A percentile compares a stretch with the other conserved stretches of the same genome.
Conservation (phyloP, 306 rosid species). For the Vigna angularis region DNA sequence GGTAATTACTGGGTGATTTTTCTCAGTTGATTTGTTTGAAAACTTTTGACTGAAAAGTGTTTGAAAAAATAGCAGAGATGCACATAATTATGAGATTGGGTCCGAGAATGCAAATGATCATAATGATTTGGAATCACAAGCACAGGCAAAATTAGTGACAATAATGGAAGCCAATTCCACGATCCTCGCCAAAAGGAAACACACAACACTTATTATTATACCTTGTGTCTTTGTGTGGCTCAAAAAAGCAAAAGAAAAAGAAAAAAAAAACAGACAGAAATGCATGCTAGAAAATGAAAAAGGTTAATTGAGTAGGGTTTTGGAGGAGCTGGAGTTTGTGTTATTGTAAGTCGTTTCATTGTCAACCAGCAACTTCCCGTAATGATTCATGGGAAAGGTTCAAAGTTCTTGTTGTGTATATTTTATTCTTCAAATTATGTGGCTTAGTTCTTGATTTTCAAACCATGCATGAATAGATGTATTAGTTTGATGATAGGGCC, state of each 20-base stretch:
- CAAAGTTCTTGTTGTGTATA: not conserved
- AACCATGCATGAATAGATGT: conserved; percentile 20
- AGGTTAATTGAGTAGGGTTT: not conserved
- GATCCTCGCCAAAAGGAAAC: conserved; percentile 45
- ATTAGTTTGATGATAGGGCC: conserved; percentile 1
- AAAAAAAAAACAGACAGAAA: not conserved
- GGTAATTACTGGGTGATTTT: conserved; percentile 2
- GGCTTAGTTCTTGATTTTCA: not conserved
- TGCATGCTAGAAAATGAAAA: not conserved
- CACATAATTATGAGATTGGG: conserved; percentile 39
- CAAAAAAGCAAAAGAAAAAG: not conserved
- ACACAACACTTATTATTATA: conserved; percentile 41
- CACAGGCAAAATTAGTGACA: conserved; percentile 43
- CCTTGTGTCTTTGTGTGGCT: conserved; percentile 34
- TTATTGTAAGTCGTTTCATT: conserved; percentile 28
- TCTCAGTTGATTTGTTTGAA: conserved; percentile 8
- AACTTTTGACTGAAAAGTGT: conserved; percentile 36
- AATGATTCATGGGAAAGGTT: conserved; percentile 6
- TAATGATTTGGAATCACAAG: conserved; percentile 26
- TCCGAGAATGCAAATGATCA: conserved; percentile 29
- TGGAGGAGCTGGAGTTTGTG: not conserved
- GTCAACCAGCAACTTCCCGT: conserved; percentile 18
- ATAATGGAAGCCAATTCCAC: conserved; percentile 44
- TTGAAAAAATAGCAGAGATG: conserved; percentile 30
- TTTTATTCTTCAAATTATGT: conserved; percentile 10